A percentile compares a stretch with the other conserved stretches of the same genome.
phyloP scores from a whole-genome alignment of 1,284 basidiomycete genomes.

The Apiotrichum akiyoshidainum region DNA sequence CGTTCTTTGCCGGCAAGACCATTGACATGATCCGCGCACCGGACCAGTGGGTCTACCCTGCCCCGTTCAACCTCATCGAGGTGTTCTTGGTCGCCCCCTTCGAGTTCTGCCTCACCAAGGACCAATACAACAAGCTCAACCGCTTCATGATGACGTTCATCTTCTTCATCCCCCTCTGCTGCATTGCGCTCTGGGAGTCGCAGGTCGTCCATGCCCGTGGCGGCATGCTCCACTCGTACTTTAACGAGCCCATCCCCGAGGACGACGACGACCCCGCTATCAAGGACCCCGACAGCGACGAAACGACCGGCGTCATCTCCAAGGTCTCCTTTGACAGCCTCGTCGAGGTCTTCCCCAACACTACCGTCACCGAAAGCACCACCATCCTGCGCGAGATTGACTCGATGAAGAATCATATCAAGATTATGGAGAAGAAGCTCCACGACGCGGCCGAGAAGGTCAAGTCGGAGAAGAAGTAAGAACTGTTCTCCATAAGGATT shows the following conservation, averaged over 20 bases:
- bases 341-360: slow-evolving; percentile 66
- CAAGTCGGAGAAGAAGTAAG: too few relatives aligned
- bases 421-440: slow-evolving; percentile 58
- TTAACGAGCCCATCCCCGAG: slow-evolving; percentile 60
- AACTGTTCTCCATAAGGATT: too few relatives aligned
- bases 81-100: slow-evolving; percentile 73
- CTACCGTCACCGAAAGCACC: slow-evolving; percentile 60
- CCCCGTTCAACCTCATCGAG: slow-evolving; percentile 71
- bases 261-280: slow-evolving; percentile 68
- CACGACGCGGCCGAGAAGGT: background rate
- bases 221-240: slow-evolving; percentile 62
- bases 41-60: slow-evolving; percentile 54
- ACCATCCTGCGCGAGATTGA: slow-evolving; percentile 65
- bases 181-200: slow-evolving; percentile 75
- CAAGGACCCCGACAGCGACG: slow-evolving; percentile 56
- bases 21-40: slow-evolving; percentile 77
- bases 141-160: slow-evolving; percentile 68
- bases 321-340: slow-evolving; percentile 72
- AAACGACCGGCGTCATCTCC: slow-evolving; percentile 59
- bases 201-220: slow-evolving; percentile 55
- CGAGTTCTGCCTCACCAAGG: slow-evolving; percentile 58
- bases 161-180: slow-evolving; percentile 72
- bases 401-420: slow-evolving; percentile 60
- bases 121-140: slow-evolving; percentile 60
- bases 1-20: slow-evolving; percentile 84